Evolutionary conservation across 2,329 filamentous ascomycete genomes (phyloP), one percentile per base, ranked within the genome.

Genomic region (Aureobasidium sp.): DNA sequence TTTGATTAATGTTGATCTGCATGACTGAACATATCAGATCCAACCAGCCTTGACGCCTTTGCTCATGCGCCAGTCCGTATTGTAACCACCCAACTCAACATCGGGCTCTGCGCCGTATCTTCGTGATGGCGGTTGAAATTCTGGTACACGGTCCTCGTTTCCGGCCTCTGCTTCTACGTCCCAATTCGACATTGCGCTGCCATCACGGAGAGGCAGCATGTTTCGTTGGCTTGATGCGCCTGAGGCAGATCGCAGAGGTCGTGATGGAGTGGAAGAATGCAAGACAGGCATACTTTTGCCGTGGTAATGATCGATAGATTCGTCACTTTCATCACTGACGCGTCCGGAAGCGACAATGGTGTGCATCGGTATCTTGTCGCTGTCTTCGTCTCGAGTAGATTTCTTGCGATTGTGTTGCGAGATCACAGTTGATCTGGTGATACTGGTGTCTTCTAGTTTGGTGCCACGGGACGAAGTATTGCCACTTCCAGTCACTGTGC

Each of bases 11-110:
- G 6, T 16, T 36, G 20, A 31, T 58, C 4, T 59, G 42, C 2
- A 25, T 3, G 13, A 16, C 1, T 15, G 18, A 29, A 25, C 25
- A 62, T 53, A 42, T 51, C 47, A 62, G 13, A 62, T 43, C 59
- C 59, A 62, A 20, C 59, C 47, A 27, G 59, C 47, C 27, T 62
- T 62, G 36, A 62, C 38, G 27, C 59, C 59, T 53, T 62, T 62
- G 36, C 47, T 51, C 16, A 62, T 38, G 7, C 59, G 45, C 59
- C 59, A 62, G 27, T 62, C 59, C 8, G 59, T 51, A 27, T 62
- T 62, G 25, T 42, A 62, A n/a, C 40, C 20, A 20, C 42, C 47
- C 2, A 20, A 42, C n/a, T 53, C 59, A 11, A 62, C 25, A 25
- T 51, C 47, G 15, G 33, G 59, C 6, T 33, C 45, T n/a, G 45